Conservation (phyloP, 768 basidiomycete genomes). For the Podaxis sp. region DNA sequence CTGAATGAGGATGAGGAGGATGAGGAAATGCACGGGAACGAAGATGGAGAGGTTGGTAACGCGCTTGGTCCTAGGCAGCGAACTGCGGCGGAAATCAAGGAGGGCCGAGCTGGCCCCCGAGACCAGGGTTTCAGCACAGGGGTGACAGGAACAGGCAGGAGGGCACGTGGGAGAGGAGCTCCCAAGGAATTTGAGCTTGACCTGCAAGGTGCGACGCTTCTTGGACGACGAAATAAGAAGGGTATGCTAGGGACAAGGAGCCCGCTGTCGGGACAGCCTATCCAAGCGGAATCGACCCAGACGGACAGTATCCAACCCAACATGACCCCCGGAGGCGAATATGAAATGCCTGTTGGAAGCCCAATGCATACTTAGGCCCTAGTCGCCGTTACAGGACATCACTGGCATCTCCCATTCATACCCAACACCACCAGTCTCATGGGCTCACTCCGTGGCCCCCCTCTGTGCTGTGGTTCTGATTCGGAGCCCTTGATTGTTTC, state of each 20-base stretch:
- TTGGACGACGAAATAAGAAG: constrained; percentile 64
- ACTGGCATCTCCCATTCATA: not conserved
- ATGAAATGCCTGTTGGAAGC: constrained; percentile 22
- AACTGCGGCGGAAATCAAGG: constrained; percentile 21
- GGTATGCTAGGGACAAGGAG: constrained; percentile 27
- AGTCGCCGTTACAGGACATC: not conserved
- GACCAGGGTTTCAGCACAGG: constrained; percentile 28
- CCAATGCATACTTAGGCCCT: constrained; percentile 23
- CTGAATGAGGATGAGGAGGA: constrained; percentile 94
- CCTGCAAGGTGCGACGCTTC: constrained; percentile 80
- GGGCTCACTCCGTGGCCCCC: not conserved
- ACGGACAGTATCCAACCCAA: constrained; percentile 10
- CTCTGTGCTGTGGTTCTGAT: not conserved
- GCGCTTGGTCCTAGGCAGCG: constrained; percentile 10
- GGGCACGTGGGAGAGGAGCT: constrained; percentile 12
- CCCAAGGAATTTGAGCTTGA: constrained; percentile 73
- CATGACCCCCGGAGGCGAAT: constrained; percentile 18
- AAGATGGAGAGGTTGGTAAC: not conserved
- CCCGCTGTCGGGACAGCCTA: constrained; percentile 11
- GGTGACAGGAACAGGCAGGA: constrained; percentile 19
- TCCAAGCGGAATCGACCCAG: constrained; percentile 9
- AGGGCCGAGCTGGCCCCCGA: constrained; percentile 37
- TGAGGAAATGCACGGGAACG: constrained; percentile 32
- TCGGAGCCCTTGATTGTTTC: not conserved
- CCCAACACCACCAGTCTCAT: not conserved